Evolutionary conservation across 306 rosid species (phyloP).

Genomic region (Vigna nakashimae): DNA sequence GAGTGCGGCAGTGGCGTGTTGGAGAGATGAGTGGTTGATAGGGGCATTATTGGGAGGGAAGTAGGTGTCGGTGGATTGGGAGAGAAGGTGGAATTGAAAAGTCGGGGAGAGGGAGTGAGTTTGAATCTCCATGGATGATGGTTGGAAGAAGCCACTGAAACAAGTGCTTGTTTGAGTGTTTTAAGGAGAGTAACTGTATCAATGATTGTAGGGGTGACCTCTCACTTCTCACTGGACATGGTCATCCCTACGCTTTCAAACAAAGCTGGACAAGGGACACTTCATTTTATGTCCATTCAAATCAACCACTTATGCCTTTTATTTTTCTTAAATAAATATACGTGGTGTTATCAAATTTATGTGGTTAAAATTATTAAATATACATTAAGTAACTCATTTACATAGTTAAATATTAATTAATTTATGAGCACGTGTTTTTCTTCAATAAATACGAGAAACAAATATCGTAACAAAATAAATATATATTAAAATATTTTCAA

Average conservation of each 20-base stretch:
- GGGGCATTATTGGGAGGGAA: not conserved
- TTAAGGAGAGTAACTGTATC: no score
- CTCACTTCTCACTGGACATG: not conserved
- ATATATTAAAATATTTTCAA: no score
- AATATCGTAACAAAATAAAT: no score
- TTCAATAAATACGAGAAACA: no score
- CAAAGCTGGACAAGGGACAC: not conserved
- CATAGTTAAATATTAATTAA: no score
- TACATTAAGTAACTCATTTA: no score
- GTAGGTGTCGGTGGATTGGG: conserved; percentile 15
- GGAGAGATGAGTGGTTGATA: not conserved
- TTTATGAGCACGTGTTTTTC: no score
- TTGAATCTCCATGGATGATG: conserved; percentile 23
- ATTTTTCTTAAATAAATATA: not conserved
- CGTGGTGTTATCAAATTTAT: not conserved
- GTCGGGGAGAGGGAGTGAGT: not conserved
- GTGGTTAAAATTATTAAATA: no score
- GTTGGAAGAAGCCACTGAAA: not conserved
- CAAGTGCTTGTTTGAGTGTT: not conserved
- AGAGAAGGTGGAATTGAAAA: not conserved
- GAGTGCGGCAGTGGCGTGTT: conserved; percentile 16
- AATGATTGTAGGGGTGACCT: not conserved
- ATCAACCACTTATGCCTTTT: no score
- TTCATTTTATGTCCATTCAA: conserved; percentile 1
- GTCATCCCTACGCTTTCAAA: not conserved